These are phyloP conservation scores for Zalaria sp. DNA, from an alignment of 2,329 filamentous ascomycete genomes.

Conservation along the genomic window DNA sequence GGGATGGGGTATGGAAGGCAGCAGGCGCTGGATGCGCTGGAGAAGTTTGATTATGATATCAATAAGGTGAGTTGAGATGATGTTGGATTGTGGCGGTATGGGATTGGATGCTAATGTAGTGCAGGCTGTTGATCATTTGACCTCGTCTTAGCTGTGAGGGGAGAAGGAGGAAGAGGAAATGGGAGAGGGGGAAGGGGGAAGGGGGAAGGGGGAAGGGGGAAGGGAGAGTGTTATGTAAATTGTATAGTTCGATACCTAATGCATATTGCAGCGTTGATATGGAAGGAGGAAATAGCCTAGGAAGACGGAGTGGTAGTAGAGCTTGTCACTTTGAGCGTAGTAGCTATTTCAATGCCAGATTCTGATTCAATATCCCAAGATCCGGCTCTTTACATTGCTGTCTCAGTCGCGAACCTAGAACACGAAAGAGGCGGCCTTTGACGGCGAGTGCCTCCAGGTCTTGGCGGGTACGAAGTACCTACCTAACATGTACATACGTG, in stretches of 20 bases:
- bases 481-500: too few species aligned
- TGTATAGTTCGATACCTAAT: neutral
- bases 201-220: neutral
- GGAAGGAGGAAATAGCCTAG: too few species aligned
- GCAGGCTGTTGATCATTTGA: constrained; percentile 8
- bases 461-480: too few species aligned
- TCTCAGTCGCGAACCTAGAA: too few species aligned
- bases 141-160: neutral
- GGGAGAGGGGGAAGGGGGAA: neutral
- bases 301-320: too few species aligned
- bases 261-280: too few species aligned
- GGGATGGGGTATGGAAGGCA: constrained; percentile 73
- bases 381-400: too few species aligned
- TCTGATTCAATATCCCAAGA: too few species aligned
- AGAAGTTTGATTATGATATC: constrained; percentile 92
- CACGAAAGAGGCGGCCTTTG: too few species aligned
- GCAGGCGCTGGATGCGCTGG: constrained; percentile 64
- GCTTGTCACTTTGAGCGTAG: too few species aligned
- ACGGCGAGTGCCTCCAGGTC: too few species aligned
- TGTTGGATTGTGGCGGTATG: neutral
- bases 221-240: neutral
- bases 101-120: constrained; percentile 1
- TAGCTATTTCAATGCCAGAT: too few species aligned
- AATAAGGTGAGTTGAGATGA: constrained; percentile 56
- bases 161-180: neutral